Percentiles rank a stretch among this genome's conserved stretches.
These are phyloP conservation scores for Gossypium schwendimanii DNA, from an alignment of 441 rosid genomes.

Conservation along the genomic window DNA sequence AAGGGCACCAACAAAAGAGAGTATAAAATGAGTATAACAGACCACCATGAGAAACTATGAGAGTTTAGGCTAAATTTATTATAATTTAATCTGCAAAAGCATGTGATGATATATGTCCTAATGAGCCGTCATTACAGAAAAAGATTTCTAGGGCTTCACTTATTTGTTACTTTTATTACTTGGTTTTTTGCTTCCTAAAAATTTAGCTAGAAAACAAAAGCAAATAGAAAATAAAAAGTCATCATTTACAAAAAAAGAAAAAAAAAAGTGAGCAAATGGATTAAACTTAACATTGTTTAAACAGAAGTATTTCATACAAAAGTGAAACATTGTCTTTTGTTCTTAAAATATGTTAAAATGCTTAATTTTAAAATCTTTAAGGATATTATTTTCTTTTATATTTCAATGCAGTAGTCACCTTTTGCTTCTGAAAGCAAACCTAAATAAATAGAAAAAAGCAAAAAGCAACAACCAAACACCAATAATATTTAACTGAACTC, in stretches of 20 bases:
- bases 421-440: neutral
- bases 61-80: neutral
- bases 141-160: slow-evolving; percentile 4
- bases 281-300: neutral
- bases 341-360: neutral
- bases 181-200: slow-evolving; percentile 3
- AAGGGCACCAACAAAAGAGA: neutral
- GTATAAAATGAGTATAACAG: neutral
- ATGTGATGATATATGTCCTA: neutral
- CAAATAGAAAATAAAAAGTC: neutral
- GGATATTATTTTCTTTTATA: neutral
- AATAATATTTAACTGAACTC: neutral
- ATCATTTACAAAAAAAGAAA: neutral
- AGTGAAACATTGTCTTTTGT: neutral
- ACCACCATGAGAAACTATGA: neutral
- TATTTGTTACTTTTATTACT: neutral
- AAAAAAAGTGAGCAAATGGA: neutral
- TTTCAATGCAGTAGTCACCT: neutral
- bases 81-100: neutral
- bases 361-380: neutral
- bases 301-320: neutral
- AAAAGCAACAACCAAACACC: neutral
- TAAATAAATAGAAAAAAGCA: neutral
- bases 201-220: neutral
- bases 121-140: neutral